phyloP scores from a whole-genome alignment of 345 rosid species.

The Populus davidiana region DNA sequence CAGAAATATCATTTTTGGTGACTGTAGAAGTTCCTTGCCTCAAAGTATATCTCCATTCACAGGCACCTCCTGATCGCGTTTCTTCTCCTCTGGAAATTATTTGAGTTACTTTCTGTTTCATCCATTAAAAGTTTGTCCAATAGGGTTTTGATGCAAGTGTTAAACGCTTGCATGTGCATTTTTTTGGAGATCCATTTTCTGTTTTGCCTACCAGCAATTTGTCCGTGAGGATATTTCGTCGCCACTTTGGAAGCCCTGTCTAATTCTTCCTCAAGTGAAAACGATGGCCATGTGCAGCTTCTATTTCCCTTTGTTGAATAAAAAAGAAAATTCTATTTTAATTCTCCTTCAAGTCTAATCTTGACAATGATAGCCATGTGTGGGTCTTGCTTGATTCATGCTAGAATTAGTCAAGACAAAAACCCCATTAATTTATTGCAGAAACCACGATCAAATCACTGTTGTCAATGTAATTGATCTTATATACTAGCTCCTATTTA shows the following conservation, averaged over 20 bases:
- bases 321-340: slow-evolving; percentile 3
- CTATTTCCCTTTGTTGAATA: background rate
- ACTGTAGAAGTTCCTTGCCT: too few species aligned
- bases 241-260: background rate
- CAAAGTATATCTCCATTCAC: too few species aligned
- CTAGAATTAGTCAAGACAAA: background rate
- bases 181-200: background rate
- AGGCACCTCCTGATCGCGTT: too few species aligned
- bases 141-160: background rate
- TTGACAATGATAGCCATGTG: slow-evolving; percentile 21
- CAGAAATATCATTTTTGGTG: too few species aligned
- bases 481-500: background rate
- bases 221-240: background rate
- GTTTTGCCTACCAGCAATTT: slow-evolving; percentile 8
- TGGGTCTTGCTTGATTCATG: slow-evolving; percentile 6
- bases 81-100: too few species aligned
- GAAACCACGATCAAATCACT: too few species aligned
- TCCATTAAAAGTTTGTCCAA: background rate
- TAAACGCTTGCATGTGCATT: background rate
- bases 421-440: background rate
- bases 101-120: too few species aligned
- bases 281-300: slow-evolving; percentile 23
- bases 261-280: slow-evolving; percentile 11
- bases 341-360: background rate
- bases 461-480: too few species aligned